Base-by-base conservation (phyloP, 257 asterid species). In the Sherardia arvensis region DNA sequence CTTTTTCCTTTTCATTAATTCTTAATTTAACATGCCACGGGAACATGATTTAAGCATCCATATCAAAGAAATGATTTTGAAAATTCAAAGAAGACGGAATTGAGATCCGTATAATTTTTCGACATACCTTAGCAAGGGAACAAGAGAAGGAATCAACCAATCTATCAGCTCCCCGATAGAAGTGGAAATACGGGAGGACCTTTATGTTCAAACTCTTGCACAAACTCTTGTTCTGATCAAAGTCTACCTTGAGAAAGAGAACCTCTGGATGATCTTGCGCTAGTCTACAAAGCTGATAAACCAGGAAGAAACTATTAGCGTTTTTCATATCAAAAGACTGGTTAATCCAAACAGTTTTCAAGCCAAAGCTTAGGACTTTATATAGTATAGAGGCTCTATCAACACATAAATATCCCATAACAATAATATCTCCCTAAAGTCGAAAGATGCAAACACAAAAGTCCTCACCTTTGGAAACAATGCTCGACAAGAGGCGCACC, bases 131-230 rank as follows among this genome's bases (percentile, higher is more conserved):
- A 53, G 92, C 95, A 20, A 87, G 87, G 56, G 95, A 87, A 73
- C 95, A 87, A 12, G 95, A 84, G 72, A 87, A 87, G 7, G 95
- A 84, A 45, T 87, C 95, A 36, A 87, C 64, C 59, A 79, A 78
- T 48, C 86, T 78, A 48, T 83, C 84, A 14, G 85, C 94, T 71
- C 94, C 95, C 32, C 85, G 72, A 40, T 87, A 87, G 76, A 87
- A 81, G 65, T 85, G 91, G 73, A 87, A 87, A 70, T 72, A 81
- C n/a, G 95, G 95, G 71, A 85, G 95, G 68, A 87, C 94, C 72
- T 79, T 87, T 23, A 87, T 70, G 51, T 85, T 83, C 73, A 87
- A 76, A 69, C 88, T 87, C 76, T 72, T 85, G 85, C 96, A 88
- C 33, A 88, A 56, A 62, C 79, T 51, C 78, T 88, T 88, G 76